These are phyloP conservation scores for Calcarisporium arbuscula DNA, from an alignment of 2,329 filamentous ascomycete genomes.

Conservation along the genomic window DNA sequence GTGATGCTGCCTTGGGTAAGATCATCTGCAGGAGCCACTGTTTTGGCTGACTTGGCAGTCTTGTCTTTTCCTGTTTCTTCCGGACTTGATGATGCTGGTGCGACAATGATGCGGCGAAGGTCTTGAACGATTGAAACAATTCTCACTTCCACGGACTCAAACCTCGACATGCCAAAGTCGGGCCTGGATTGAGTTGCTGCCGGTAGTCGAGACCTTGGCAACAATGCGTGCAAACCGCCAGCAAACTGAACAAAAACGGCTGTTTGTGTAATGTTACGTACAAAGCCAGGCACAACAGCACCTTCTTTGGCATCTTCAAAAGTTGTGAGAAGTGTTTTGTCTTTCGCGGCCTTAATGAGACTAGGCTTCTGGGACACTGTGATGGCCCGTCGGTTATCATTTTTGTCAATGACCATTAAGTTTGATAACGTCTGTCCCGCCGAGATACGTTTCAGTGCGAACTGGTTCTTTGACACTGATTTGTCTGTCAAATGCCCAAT, in stretches of 20 bases:
- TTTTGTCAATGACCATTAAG: conserved; percentile 81
- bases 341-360: conserved; percentile 67
- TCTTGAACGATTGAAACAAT: conserved; percentile 67
- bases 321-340: conserved; percentile 62
- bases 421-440: conserved; percentile 78
- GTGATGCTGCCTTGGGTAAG: conserved; percentile 65
- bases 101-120: conserved; percentile 59
- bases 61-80: conserved; percentile 36
- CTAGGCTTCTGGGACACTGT: conserved; percentile 77
- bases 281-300: conserved; percentile 66
- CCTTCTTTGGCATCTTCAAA: conserved; percentile 69
- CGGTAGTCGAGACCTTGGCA: conserved; percentile 73
- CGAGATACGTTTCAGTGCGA: conserved; percentile 71
- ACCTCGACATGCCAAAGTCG: conserved; percentile 72
- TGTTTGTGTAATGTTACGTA: conserved; percentile 75
- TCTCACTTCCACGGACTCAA: conserved; percentile 68
- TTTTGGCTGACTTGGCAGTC: conserved; percentile 25
- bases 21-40: conserved; percentile 53
- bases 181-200: conserved; percentile 61
- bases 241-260: conserved; percentile 87
- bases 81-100: conserved; percentile 34
- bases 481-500: conserved; percentile 80
- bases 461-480: conserved; percentile 68
- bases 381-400: conserved; percentile 68
- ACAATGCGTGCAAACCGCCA: conserved; percentile 66